These are phyloP conservation scores for Dioscorea cayenensis DNA, from an alignment of 116 monocot genomes.

Conservation along the genomic window DNA sequence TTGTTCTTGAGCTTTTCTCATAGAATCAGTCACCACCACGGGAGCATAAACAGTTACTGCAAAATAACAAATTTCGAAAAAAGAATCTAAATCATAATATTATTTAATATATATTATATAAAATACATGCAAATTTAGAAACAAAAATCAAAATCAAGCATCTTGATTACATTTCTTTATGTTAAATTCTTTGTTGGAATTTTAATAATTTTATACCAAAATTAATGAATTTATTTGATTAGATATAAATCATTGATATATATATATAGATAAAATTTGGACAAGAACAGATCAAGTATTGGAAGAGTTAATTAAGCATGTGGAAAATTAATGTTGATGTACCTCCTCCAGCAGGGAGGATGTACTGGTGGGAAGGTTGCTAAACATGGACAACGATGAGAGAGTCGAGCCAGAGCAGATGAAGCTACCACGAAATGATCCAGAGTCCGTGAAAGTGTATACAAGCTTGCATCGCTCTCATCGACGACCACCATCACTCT, in stretches of 20 bases:
- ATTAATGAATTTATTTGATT: no score
- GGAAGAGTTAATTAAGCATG: no score
- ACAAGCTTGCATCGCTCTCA: conserved; percentile 64
- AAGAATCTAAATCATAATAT: background rate
- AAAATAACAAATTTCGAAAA: no score
- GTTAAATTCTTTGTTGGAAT: background rate
- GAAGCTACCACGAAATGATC: conserved; percentile 26
- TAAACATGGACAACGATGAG: conserved; percentile 48
- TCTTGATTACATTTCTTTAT: no score
- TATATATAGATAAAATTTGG: no score
- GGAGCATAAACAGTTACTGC: conserved; percentile 40
- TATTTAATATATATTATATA: no score
- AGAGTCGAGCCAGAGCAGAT: background rate
- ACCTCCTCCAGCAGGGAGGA: conserved; percentile 48
- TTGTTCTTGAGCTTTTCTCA: conserved; percentile 55
- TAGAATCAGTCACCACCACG: conserved; percentile 36
- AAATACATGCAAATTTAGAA: no score
- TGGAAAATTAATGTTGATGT: background rate
- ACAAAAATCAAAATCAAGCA: no score
- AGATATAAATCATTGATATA: no score
- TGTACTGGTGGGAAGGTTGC: conserved; percentile 40
- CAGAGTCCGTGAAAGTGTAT: conserved; percentile 54
- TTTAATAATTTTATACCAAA: no score
- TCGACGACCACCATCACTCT: conserved; percentile 75
- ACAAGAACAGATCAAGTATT: no score